Percentiles rank a stretch among this genome's conserved stretches.
phyloP scores from a whole-genome alignment of 805 yeast genomes.

The Ogataea henricii region DNA sequence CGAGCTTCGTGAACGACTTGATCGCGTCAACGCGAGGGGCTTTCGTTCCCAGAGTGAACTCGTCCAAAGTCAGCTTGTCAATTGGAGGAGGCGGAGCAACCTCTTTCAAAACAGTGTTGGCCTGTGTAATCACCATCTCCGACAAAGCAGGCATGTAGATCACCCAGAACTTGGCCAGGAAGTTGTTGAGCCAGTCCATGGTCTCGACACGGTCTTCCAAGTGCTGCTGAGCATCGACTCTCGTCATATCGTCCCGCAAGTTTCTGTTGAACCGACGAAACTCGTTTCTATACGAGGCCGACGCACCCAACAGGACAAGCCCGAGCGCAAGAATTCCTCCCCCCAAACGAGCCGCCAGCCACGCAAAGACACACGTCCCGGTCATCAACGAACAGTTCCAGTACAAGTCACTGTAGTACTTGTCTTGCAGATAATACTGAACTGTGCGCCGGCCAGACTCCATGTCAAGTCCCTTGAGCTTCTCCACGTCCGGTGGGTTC shows the following conservation, averaged over 20 bases:
- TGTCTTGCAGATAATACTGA: constrained; percentile 65
- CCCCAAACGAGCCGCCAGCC: constrained; percentile 64
- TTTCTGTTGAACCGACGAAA: constrained; percentile 75
- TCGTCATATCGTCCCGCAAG: constrained; percentile 72
- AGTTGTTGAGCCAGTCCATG: constrained; percentile 79
- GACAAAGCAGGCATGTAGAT: constrained; percentile 85
- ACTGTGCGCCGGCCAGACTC: constrained; percentile 37
- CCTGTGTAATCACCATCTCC: constrained; percentile 68
- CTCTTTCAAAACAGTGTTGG: constrained; percentile 67
- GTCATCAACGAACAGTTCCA: constrained; percentile 64
- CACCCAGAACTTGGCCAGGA: constrained; percentile 81
- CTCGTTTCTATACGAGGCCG: constrained; percentile 71
- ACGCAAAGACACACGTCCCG: constrained; percentile 73
- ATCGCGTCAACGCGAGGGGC: constrained; percentile 75
- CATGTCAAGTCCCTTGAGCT: constrained; percentile 18
- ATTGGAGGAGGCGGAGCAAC: constrained; percentile 84
- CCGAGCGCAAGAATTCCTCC: constrained; percentile 65
- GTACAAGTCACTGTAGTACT: constrained; percentile 70
- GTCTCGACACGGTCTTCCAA: constrained; percentile 68
- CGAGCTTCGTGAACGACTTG: constrained; percentile 71
- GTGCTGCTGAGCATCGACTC: constrained; percentile 63
- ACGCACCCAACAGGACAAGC: constrained; percentile 59
- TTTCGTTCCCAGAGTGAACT: constrained; percentile 78
- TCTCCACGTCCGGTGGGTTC: constrained; percentile 23
- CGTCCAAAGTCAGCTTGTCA: constrained; percentile 69